Evolutionary conservation across 2,329 filamentous ascomycete genomes (phyloP), one percentile per base, ranked within the genome.

Genomic region (Fusarium nurragi): DNA sequence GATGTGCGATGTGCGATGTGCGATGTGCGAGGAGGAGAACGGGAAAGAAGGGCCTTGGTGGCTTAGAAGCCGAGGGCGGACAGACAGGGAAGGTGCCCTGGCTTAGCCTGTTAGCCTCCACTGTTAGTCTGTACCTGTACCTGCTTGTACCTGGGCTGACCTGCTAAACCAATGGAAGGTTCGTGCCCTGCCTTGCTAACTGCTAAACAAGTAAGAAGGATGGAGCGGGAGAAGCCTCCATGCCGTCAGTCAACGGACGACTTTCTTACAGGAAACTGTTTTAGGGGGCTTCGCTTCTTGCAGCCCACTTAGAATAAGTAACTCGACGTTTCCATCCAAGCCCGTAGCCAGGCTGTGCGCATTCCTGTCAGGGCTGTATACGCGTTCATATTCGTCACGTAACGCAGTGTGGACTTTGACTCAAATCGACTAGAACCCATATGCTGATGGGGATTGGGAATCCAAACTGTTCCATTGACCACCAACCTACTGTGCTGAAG

Each of bases 1-100:
- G 60, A 65, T 69, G 60, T 64, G 55, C 60, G 39, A 64, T 51
- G 32, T 52, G 62, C 48, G 51, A 50, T 47, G 40, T 48, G 49
- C 7, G 54, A 59, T 58, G 55, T 59, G 54, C 37, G 54, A 58
- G 55, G 55, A 58, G 52, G 63, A 45, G 59, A 51, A 66, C 44
- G 53, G 47, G 66, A 63, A 65, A 48, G 57, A 61, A 54, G 47
- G 53, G 46, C 56, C 62, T 63, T 46, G 49, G 32, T 34, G n/a
- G 26, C 26, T 30, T 34, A 9, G 39, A 37, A 54, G 48, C 53
- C 38, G 39, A 22, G 39, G 22, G 36, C 51, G 43, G 45, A 53
- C 26, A 38, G 45, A 30, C 36, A 48, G 48, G 48, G 58, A 45
- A 53, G 43, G 47, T 54, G 60, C 32, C 44, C 56, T 45, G 52